Base-by-base conservation (phyloP, 2,329 filamentous ascomycete genomes). In the Beauveria sp. region DNA sequence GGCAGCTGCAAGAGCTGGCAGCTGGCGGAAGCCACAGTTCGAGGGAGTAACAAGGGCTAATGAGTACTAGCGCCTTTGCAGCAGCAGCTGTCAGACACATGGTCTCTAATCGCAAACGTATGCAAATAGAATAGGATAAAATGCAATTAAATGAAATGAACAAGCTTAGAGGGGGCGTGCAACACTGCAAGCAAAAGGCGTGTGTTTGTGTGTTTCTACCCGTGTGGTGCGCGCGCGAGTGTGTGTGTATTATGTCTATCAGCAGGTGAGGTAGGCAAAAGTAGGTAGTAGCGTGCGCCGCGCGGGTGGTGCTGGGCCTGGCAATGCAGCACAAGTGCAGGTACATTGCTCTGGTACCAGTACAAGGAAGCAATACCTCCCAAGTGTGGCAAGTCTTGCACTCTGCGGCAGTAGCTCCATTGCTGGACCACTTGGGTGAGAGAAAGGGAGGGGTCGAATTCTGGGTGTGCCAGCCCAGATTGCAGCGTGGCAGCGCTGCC, bases 401-500 rank as follows among this genome's bases (percentile, higher is more conserved):
- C 56, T 52, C 46, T 50, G 44, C 44, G 34, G 44, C 41, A 52
- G 57, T 53, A 59, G 34, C 57, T 59, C 40, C 48, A 41, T 59
- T 40, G 40, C 50, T 40, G 41, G 56, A n/a, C 48, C 37, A 37
- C 56, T 37, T 58, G 34, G 34, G 34, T 37, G 34, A 37, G 34
- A 37, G 34, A 37, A 37, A 37, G 34, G 34, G 34, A 37, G 34
- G 34, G 34, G 34, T 37, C 12, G 14, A 14, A 37, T 37, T 37
- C 34, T 55, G 53, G 53, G 41, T 44, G 43, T 48, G 55, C 46
- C 55, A 58, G 56, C 47, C 56, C 48, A 50, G 55, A 46, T 44
- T 59, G 56, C 46, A 59, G 57, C 50, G 57, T 59, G 57, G 57
- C 48, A 59, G 57, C 57, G 57, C 50, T 37, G 20, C n/a, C 48